phyloP scores from a whole-genome alignment of 371 early-diverging fungal species.

The Neoconidiobolus thromboides region DNA sequence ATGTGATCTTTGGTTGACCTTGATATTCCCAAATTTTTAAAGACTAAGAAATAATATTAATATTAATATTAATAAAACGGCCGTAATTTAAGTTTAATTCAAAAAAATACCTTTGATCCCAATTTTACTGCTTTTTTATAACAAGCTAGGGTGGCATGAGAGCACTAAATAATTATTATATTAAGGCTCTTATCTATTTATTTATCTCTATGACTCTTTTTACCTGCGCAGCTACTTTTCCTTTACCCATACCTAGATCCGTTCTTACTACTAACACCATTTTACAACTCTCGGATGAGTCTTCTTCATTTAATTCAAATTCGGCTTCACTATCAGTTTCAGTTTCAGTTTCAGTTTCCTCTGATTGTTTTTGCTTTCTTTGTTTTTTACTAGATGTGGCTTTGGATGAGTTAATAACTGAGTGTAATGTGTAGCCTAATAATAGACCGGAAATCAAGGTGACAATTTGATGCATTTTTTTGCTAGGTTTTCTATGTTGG shows the following conservation, averaged over 20 bases:
- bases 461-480: no score
- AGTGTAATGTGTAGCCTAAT: no score
- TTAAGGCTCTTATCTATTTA: neutral
- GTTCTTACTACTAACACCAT: conserved; percentile 60
- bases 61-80: neutral
- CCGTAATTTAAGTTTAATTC: no score
- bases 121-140: conserved; percentile 38
- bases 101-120: conserved; percentile 25
- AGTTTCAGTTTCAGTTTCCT: no score
- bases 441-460: no score
- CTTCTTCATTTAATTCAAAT: no score
- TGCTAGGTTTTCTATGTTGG: no score
- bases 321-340: no score
- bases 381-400: no score
- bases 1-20: conserved; percentile 75
- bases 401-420: no score
- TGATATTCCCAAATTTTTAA: conserved; percentile 50
- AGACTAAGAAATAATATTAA: conserved; percentile 13
- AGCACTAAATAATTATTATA: conserved; percentile 30
- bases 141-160: conserved; percentile 83
- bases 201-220: neutral
- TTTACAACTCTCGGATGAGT: neutral
- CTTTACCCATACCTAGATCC: conserved; percentile 89
- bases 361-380: no score
- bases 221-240: conserved; percentile 86